A percentile compares a stretch with the other conserved stretches of the same genome.
Evolutionary conservation across 2,329 filamentous ascomycete species (phyloP).

Genomic region (Shiraia bambusicola): DNA sequence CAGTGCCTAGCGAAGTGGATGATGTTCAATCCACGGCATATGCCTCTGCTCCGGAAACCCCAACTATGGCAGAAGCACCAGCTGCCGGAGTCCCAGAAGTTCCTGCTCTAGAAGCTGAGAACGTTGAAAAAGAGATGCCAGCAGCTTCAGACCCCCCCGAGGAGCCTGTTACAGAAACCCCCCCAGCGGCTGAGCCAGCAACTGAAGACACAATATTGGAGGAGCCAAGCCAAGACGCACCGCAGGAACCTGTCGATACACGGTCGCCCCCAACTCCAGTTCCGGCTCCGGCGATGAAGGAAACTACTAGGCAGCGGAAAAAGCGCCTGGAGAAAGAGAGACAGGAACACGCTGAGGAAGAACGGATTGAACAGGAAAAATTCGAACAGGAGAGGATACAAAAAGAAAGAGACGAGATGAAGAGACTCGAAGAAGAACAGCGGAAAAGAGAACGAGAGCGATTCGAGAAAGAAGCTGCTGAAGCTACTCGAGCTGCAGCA

Average conservation of each 20-base stretch:
- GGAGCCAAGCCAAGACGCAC: background rate
- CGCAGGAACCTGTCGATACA: background rate
- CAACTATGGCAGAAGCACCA: background rate
- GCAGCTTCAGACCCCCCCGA: conserved; percentile 1
- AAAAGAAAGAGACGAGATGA: background rate
- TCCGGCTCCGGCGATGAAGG: background rate
- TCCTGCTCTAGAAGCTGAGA: background rate
- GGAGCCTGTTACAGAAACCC: background rate
- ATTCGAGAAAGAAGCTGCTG: conserved; percentile 3
- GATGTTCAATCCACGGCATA: no score
- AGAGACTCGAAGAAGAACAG: background rate
- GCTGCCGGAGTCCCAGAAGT: background rate
- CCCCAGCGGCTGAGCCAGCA: background rate
- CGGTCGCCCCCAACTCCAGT: background rate
- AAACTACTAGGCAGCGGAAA: background rate
- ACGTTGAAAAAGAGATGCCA: no score
- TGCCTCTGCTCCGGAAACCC: background rate
- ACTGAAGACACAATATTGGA: background rate
- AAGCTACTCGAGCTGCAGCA: conserved; percentile 7
- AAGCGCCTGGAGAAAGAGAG: background rate
- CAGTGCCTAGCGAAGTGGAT: no score
- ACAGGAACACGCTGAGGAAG: background rate
- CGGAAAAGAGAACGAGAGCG: background rate
- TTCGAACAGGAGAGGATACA: background rate
- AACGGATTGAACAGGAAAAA: background rate